Evolutionary conservation across 2,329 filamentous ascomycete genomes (phyloP), one percentile per base, ranked within the genome.

Genomic region (Tolypocladium guangdongense): DNA sequence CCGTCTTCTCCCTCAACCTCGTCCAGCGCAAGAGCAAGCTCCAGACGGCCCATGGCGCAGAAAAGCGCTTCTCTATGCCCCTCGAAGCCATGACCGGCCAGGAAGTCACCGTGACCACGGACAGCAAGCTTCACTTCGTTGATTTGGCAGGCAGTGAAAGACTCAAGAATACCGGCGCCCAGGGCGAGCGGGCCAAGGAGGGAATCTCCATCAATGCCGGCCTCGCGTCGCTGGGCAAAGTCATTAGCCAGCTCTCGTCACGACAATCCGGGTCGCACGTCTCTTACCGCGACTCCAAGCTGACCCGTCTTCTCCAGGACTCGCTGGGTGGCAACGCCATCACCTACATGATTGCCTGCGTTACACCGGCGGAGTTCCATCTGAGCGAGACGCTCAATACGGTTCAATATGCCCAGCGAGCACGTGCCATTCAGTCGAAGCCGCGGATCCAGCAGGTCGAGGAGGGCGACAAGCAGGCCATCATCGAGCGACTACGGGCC

Each of bases 331-430:
- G 93, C 5, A 97, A 95, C 66, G 93, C 93, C 37, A 95, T 96
- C 66, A 99, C 93, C 0, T 99, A 97, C 73, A 97, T 99, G 93
- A 93, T 99, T 72, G 93, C 93, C 10, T 99, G 93, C 71, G 91
- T 99, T 33, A 99, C 92, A 1, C 92, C 91, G 0, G 90, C 92
- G 16, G 91, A 96, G 67, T 99, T 99, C 66, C 93, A 99, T 68
- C 76, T 99, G 46, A 97, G 91, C 72, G 93, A 99, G 72, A 97
- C 95, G 0, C 76, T 99, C 54, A 99, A 99, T 68, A 99, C 93
- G 0, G 89, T 99, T 24, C 88, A 96, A 68, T 99, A 99, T 71
- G 93, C 93, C 7, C 93, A 97, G 72, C 83, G 93, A 59, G 95
- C 93, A 57, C 86, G 93, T 59, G 90, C 91, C 2, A 99, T 99